Conservation (phyloP, 1,284 basidiomycete species). For the Apiotrichum gracile region DNA sequence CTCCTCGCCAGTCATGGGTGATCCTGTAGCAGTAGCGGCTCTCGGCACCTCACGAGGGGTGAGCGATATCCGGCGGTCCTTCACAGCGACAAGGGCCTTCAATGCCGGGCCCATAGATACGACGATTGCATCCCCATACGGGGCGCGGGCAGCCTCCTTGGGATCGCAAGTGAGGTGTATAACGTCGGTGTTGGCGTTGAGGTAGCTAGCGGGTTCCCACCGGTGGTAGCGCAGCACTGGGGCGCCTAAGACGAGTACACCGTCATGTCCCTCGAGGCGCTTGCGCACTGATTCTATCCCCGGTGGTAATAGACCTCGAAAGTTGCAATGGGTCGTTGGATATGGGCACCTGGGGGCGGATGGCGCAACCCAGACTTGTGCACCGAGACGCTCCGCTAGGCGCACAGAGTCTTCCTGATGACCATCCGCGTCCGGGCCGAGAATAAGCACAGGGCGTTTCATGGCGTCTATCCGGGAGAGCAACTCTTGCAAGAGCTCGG, state of each 20-base stretch:
- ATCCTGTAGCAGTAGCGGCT: not conserved
- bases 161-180: conserved; percentile 9
- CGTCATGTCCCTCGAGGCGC: conserved; percentile 6
- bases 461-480: not conserved
- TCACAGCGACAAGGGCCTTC: not conserved
- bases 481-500: not conserved
- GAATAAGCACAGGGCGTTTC: conserved; percentile 3
- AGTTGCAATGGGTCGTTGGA: conserved; percentile 6
- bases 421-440: conserved; percentile 11
- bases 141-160: conserved; percentile 9
- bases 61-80: not conserved
- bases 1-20: conserved; percentile 4
- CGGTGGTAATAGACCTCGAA: conserved; percentile 6
- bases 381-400: conserved; percentile 7
- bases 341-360: conserved; percentile 7
- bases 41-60: not conserved
- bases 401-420: not conserved
- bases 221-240: conserved; percentile 12
- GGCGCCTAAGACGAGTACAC: conserved; percentile 7
- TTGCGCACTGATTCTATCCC: conserved; percentile 4
- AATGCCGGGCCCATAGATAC: conserved; percentile 1
- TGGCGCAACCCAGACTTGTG: conserved; percentile 10
- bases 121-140: conserved; percentile 8
- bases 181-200: not conserved
- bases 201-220: conserved; percentile 10